Evolutionary conservation across 257 asterid genomes (phyloP), one percentile per base, ranked within the genome.

Genomic region (Plantago elongata): DNA sequence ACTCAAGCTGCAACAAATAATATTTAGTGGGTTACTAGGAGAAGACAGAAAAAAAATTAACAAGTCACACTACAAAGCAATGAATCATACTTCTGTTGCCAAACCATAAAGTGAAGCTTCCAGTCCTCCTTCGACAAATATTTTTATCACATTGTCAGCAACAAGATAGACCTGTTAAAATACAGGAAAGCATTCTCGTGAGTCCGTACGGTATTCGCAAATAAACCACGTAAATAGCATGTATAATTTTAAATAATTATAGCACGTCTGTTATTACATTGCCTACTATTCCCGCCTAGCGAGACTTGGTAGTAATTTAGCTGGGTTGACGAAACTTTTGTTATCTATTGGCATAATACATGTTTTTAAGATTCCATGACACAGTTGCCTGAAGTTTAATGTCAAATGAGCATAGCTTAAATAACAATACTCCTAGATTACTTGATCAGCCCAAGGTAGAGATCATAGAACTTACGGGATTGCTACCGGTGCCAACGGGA

Each of bases 401-500:
- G 45, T 45, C 51, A 50, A 61, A 66, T 51, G 13, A 14, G 9
- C 65, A 51, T 45, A 59, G 52, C 50, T 50, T 51, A 69, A 73
- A 60, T 8, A 22, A 54, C 44, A 64, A 18, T 48, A 22, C 27
- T 22, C 27, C 27, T 22, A 34, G 34, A 15, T 51, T 30, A 42
- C 49, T 45, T 60, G 54, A 42, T 48, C 42, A 11, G 27, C 46
- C 61, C 40, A 34, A 34, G 40, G 8, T 34, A 34, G 40, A 34
- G 40, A 67, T 58, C 17, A 64, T 61, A 60, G 47, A 70, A 82
- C 99, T 77, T 85, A 89, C 99, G 69, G 99, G 98, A 75, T 93
- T 93, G 77, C 99, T 93, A 61, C 99, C 99, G 13, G 84, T 89
- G 72, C 99, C 99, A 75, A 89, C 95, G 45, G 99, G 99, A 67